phyloP scores from a whole-genome alignment of 768 basidiomycete genomes.

The Hygrocybe punicea region DNA sequence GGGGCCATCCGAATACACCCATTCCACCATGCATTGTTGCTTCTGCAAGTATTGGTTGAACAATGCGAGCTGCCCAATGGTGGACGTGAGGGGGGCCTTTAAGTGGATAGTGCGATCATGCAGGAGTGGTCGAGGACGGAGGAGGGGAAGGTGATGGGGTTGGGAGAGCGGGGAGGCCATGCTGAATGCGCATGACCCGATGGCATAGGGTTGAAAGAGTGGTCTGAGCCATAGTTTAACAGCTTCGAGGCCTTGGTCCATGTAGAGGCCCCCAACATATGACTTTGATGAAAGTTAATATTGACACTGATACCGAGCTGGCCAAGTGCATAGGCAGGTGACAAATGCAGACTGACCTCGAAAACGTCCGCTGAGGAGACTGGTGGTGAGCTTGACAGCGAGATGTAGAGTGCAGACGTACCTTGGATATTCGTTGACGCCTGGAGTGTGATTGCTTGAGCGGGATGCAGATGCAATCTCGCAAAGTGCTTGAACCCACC shows the following conservation, averaged over 20 bases:
- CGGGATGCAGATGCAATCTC: constrained; percentile 59
- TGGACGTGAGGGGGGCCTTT: constrained; percentile 22
- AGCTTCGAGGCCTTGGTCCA: constrained; percentile 60
- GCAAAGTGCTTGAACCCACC: too few species aligned
- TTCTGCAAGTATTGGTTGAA: constrained; percentile 79
- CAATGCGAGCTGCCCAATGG: constrained; percentile 65
- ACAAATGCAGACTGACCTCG: constrained; percentile 63
- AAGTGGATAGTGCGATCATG: not conserved
- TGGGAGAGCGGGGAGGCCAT: constrained; percentile 53
- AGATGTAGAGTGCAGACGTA: constrained; percentile 24
- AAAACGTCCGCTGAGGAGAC: constrained; percentile 65
- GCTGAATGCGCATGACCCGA: constrained; percentile 56
- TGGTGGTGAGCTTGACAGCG: not conserved
- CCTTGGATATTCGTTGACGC: constrained; percentile 74
- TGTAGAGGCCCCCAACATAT: constrained; percentile 74
- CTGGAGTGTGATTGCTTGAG: constrained; percentile 67
- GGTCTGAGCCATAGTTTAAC: constrained; percentile 57
- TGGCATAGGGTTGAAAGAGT: constrained; percentile 62
- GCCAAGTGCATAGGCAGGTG: too few species aligned
- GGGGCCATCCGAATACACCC: constrained; percentile 33
- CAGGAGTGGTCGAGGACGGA: not conserved
- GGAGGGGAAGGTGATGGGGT: constrained; percentile 16
- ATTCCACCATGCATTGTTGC: constrained; percentile 56
- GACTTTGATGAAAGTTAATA: constrained; percentile 41
- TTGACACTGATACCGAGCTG: too few species aligned